These are phyloP conservation scores for Nyssa sinensis DNA, from an alignment of 148 eudicot species.

Conservation along the genomic window DNA sequence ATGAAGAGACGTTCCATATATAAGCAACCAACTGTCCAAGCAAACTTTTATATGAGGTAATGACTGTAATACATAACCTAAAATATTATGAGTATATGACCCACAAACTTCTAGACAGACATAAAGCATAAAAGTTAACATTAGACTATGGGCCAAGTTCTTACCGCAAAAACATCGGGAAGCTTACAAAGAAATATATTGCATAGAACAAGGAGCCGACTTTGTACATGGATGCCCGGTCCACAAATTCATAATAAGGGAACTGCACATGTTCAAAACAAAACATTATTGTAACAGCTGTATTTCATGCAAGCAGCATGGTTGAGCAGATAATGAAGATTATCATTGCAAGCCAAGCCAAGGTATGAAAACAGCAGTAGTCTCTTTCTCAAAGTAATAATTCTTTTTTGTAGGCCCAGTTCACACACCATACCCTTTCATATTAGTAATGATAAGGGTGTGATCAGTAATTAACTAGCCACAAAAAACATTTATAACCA, in stretches of 20 bases:
- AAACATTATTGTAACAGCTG: neutral
- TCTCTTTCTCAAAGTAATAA: no score
- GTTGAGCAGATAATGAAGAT: constrained; percentile 3
- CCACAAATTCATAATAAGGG: constrained; percentile 90
- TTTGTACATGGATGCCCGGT: constrained; percentile 92
- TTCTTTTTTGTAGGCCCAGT: no score
- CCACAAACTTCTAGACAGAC: no score
- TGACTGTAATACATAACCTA: neutral
- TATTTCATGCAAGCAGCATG: neutral
- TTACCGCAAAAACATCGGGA: constrained; percentile 96
- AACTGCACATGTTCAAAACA: constrained; percentile 62
- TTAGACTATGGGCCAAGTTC: constrained; percentile 2
- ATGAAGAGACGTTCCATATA: neutral
- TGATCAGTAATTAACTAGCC: no score
- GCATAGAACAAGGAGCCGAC: constrained; percentile 97
- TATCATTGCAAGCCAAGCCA: neutral
- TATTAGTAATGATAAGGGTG: no score
- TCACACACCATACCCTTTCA: no score
- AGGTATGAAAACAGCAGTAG: neutral
- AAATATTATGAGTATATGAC: no score
- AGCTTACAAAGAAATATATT: constrained; percentile 91
- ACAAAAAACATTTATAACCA: no score
- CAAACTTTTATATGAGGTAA: neutral
- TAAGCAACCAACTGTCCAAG: neutral
- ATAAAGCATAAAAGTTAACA: neutral